A percentile compares a stretch with the other conserved stretches of the same genome.
Evolutionary conservation across 495 filamentous ascomycete genomes (phyloP).

Genomic region (Bryoglossum gracile): DNA sequence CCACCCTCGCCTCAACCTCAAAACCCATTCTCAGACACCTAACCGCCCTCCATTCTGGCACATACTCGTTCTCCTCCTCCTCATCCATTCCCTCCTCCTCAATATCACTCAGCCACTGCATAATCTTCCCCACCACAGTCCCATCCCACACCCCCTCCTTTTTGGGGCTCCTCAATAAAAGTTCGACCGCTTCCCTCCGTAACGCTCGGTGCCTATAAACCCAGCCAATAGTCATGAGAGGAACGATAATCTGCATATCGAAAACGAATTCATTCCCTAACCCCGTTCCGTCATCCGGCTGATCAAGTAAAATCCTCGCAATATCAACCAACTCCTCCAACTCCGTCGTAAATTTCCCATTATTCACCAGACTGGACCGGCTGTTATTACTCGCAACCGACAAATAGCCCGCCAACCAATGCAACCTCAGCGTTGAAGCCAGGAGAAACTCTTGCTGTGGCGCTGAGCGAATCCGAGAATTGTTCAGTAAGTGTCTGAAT

Average conservation of each 20-base stretch:
- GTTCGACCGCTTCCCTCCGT: constrained; percentile 33
- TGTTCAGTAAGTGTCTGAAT: constrained; percentile 11
- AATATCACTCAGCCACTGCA: constrained; percentile 12
- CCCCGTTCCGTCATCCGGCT: not conserved
- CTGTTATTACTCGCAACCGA: constrained; percentile 14
- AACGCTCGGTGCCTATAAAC: constrained; percentile 29
- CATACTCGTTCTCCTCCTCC: constrained; percentile 1
- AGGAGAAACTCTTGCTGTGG: constrained; percentile 9
- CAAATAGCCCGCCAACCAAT: constrained; percentile 18
- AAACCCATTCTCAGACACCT: constrained; percentile 16
- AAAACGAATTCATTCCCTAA: constrained; percentile 5
- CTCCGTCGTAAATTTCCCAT: constrained; percentile 11
- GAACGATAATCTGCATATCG: constrained; percentile 32
- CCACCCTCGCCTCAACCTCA: constrained; percentile 8
- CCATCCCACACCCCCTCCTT: constrained; percentile 42
- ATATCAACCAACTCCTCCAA: constrained; percentile 17
- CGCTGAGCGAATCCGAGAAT: constrained; percentile 3
- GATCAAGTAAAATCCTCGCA: constrained; percentile 6
- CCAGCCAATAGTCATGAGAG: constrained; percentile 18
- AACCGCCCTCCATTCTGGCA: constrained; percentile 16
- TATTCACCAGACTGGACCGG: constrained; percentile 7
- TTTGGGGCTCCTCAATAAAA: constrained; percentile 29
- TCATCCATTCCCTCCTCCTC: constrained; percentile 8
- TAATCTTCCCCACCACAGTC: constrained; percentile 16
- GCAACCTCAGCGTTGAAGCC: constrained; percentile 9